Evolutionary conservation across 805 yeast genomes (phyloP).

Genomic region (Metschnikowia baotianmanensis): DNA sequence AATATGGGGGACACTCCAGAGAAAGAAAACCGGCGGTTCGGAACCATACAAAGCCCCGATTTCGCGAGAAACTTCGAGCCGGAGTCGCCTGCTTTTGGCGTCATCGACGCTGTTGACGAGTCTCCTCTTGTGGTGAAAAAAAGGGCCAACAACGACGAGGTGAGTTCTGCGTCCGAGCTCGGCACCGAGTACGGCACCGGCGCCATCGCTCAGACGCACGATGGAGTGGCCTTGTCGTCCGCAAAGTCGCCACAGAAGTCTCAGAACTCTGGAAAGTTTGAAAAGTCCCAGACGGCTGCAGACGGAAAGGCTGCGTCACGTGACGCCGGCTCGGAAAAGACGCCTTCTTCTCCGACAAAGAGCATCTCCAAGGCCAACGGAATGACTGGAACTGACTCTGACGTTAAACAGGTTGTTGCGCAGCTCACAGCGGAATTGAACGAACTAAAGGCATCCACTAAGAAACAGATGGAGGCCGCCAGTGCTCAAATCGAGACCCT

Average conservation of each 20-base stretch:
- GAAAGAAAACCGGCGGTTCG: background rate
- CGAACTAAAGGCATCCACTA: conserved; percentile 32
- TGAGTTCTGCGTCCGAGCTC: background rate
- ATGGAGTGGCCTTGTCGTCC: background rate
- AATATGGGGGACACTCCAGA: background rate
- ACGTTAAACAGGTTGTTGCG: conserved; percentile 30
- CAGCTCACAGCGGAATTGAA: conserved; percentile 35
- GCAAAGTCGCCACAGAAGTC: background rate
- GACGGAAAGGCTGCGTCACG: no score
- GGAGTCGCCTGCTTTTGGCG: background rate
- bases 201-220: background rate
- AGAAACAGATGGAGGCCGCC: conserved; percentile 55
- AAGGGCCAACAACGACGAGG: background rate
- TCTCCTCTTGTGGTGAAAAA: background rate
- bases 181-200: conserved; percentile 6
- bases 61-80: conserved; percentile 1
- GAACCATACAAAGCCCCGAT: conserved; percentile 1
- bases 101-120: background rate
- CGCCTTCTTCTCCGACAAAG: background rate
- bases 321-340: background rate
- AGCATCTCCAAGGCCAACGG: no score
- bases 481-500: conserved; percentile 50
- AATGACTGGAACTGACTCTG: conserved; percentile 16
- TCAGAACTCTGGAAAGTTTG: background rate
- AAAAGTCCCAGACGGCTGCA: background rate